Evolutionary conservation across 2,329 filamentous ascomycete species (phyloP).

Genomic region (Exserohilum turcica): DNA sequence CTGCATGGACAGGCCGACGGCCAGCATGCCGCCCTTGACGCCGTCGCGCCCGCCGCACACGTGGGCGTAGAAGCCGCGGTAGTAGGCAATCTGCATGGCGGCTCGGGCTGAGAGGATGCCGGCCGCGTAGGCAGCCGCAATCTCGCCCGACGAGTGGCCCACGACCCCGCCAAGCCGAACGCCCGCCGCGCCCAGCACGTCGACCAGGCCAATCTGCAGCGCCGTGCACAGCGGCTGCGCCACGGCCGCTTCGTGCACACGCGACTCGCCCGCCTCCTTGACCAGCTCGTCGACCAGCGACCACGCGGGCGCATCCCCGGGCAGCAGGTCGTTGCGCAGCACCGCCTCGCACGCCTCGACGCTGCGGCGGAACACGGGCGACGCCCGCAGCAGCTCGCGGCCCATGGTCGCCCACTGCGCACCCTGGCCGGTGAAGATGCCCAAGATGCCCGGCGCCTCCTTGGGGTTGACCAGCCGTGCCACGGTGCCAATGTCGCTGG

Average conservation of each 20-base stretch:
- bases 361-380: neutral
- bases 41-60: neutral
- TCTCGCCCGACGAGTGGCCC: constrained; percentile 31
- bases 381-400: neutral
- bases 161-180: constrained; percentile 13
- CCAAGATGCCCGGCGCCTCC: neutral
- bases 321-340: neutral
- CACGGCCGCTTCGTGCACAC: constrained; percentile 15
- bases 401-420: constrained; percentile 2
- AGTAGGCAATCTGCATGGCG: constrained; percentile 8
- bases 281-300: constrained; percentile 23
- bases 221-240: constrained; percentile 20
- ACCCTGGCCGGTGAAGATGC: neutral
- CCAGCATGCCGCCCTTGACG: constrained; percentile 5
- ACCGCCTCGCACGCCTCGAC: constrained; percentile 25
- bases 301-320: neutral
- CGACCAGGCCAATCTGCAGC: constrained; percentile 24
- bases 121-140: constrained; percentile 27
- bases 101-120: constrained; percentile 12
- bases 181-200: constrained; percentile 15
- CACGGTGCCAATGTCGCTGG: no score
- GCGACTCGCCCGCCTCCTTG: constrained; percentile 5
- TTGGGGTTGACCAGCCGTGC: neutral
- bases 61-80: constrained; percentile 1
- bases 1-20: neutral